A percentile compares a stretch with the other conserved stretches of the same genome.
phyloP scores from a whole-genome alignment of 306 rosid genomes.

The Fragaria nilgerrensis region DNA sequence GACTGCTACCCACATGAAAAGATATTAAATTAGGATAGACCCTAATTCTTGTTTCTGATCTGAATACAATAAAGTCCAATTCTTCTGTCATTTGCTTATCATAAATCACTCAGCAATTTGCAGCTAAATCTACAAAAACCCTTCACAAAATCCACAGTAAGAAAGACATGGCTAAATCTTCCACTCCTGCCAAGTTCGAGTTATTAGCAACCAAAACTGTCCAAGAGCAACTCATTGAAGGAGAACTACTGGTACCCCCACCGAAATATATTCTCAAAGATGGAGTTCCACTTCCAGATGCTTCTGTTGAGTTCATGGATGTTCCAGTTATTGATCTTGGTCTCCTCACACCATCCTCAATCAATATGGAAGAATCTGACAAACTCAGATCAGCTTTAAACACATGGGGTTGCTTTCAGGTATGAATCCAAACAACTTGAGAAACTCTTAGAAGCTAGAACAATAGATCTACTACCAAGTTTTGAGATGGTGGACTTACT shows the following conservation, averaged over 20 bases:
- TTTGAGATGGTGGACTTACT: neutral
- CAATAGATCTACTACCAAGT: neutral
- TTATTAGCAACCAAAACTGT: slow-evolving; percentile 1
- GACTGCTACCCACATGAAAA: neutral
- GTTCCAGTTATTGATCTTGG: slow-evolving; percentile 32
- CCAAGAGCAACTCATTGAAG: slow-evolving; percentile 28
- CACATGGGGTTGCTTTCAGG: slow-evolving; percentile 44
- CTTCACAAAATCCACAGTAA: neutral
- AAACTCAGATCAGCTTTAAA: neutral
- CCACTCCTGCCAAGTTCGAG: neutral
- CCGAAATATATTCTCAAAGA: slow-evolving; percentile 27
- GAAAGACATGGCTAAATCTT: slow-evolving; percentile 4
- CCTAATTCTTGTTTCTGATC: neutral
- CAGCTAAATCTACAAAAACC: neutral
- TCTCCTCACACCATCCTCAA: slow-evolving; percentile 15
- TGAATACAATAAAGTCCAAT: neutral
- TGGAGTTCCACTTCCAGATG: slow-evolving; percentile 22
- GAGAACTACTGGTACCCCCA: slow-evolving; percentile 33
- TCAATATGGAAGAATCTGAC: neutral
- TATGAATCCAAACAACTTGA: neutral
- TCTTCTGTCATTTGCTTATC: neutral
- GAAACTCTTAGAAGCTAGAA: neutral
- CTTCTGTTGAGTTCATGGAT: slow-evolving; percentile 27
- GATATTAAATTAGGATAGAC: neutral
- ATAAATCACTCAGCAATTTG: no score